A percentile compares a stretch with the other conserved stretches of the same genome.
phyloP scores from a whole-genome alignment of 2,329 filamentous ascomycete genomes.

The Beauveria brongniartii region DNA sequence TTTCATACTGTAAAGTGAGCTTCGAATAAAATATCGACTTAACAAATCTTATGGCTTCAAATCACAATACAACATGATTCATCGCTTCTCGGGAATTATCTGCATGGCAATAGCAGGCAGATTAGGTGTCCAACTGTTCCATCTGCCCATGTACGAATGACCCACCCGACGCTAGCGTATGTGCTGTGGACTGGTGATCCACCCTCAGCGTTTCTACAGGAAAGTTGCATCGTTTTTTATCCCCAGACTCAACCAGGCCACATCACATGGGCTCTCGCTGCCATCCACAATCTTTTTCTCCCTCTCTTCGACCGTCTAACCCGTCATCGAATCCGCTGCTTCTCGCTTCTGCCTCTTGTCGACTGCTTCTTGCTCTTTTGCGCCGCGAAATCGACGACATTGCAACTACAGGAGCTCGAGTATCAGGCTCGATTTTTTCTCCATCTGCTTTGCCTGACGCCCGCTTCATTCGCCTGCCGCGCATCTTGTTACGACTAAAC shows the following conservation, averaged over 20 bases:
- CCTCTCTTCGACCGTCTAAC: not conserved
- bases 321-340: not conserved
- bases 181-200: constrained; percentile 4
- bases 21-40: too few species aligned
- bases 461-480: not conserved
- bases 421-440: not conserved
- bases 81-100: too few species aligned
- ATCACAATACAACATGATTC: too few species aligned
- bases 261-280: constrained; percentile 10
- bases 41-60: too few species aligned
- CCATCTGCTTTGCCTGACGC: not conserved
- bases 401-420: not conserved
- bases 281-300: constrained; percentile 8
- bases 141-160: too few species aligned
- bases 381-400: not conserved
- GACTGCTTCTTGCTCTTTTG: not conserved
- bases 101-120: too few species aligned
- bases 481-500: not conserved
- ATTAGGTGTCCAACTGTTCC: too few species aligned
- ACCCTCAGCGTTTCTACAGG: not conserved
- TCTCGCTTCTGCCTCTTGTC: not conserved
- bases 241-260: constrained; percentile 7
- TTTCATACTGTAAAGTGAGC: too few species aligned
- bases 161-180: too few species aligned
- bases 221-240: constrained; percentile 11